Conservation (phyloP, 495 filamentous ascomycete genomes). For the Terfezia claveryi region DNA sequence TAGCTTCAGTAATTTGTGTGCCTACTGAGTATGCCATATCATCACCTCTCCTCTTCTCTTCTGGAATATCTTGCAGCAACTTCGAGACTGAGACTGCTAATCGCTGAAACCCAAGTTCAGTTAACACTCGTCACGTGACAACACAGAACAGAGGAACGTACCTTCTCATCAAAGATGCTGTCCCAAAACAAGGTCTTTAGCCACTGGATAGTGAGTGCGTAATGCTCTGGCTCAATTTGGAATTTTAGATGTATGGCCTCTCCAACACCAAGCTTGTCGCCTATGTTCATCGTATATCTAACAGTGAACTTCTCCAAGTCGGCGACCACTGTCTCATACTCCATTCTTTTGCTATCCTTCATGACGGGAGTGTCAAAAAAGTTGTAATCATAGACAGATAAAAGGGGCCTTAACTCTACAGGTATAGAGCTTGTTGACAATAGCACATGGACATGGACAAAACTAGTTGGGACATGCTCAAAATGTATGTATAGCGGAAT, state of each 20-base stretch:
- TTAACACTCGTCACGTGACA: background rate
- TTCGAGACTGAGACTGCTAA: slow-evolving; percentile 68
- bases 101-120: slow-evolving; percentile 24
- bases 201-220: slow-evolving; percentile 63
- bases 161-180: slow-evolving; percentile 49
- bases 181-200: slow-evolving; percentile 67
- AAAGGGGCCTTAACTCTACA: slow-evolving; percentile 51
- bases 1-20: slow-evolving; percentile 52
- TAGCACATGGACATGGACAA: slow-evolving; percentile 60
- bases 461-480: slow-evolving; percentile 74
- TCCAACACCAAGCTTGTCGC: slow-evolving; percentile 42
- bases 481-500: slow-evolving; percentile 86
- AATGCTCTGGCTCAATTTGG: slow-evolving; percentile 73
- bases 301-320: slow-evolving; percentile 81
- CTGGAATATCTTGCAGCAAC: slow-evolving; percentile 77
- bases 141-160: slow-evolving; percentile 1
- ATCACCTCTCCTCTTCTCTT: slow-evolving; percentile 72
- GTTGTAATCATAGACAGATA: slow-evolving; percentile 66
- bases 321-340: slow-evolving; percentile 80
- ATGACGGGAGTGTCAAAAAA: slow-evolving; percentile 83
- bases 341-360: slow-evolving; percentile 52
- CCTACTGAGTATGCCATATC: slow-evolving; percentile 57
- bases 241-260: slow-evolving; percentile 66
- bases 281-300: slow-evolving; percentile 48
- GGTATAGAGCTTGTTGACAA: slow-evolving; percentile 55